Conservation (phyloP, 345 rosid species). For the Hirschfeldia incana region DNA sequence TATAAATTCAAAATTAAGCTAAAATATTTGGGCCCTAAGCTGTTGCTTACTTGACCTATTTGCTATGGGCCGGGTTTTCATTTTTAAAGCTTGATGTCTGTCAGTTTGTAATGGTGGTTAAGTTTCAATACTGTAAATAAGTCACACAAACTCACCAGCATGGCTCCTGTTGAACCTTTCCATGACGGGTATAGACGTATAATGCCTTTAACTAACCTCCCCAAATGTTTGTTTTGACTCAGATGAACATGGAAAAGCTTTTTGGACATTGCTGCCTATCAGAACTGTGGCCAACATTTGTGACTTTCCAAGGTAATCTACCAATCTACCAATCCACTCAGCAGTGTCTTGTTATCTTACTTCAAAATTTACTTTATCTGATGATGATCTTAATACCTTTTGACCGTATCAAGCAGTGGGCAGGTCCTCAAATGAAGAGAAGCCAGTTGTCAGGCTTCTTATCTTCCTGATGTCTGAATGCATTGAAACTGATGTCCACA, state of each 20-base stretch:
- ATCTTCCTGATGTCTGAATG: constrained; percentile 71
- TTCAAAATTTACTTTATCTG: constrained; percentile 9
- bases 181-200: background rate
- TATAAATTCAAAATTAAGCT: too few relatives aligned
- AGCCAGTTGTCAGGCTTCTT: constrained; percentile 62
- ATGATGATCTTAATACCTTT: constrained; percentile 24
- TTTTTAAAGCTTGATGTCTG: background rate
- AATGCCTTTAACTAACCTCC: constrained; percentile 17
- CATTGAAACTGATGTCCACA: constrained; percentile 54
- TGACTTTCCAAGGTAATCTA: constrained; percentile 81
- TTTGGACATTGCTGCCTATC: constrained; percentile 74
- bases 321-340: constrained; percentile 7
- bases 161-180: constrained; percentile 2
- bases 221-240: constrained; percentile 36
- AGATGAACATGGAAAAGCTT: constrained; percentile 59
- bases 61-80: too few relatives aligned
- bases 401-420: constrained; percentile 45
- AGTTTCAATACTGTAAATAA: constrained; percentile 4
- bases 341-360: constrained; percentile 7
- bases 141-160: background rate
- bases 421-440: constrained; percentile 74
- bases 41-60: too few relatives aligned
- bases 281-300: constrained; percentile 52
- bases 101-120: background rate
- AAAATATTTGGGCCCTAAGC: too few relatives aligned